Conservation (phyloP, 73 alveolate species). For the Tetrahymena borealis region DNA sequence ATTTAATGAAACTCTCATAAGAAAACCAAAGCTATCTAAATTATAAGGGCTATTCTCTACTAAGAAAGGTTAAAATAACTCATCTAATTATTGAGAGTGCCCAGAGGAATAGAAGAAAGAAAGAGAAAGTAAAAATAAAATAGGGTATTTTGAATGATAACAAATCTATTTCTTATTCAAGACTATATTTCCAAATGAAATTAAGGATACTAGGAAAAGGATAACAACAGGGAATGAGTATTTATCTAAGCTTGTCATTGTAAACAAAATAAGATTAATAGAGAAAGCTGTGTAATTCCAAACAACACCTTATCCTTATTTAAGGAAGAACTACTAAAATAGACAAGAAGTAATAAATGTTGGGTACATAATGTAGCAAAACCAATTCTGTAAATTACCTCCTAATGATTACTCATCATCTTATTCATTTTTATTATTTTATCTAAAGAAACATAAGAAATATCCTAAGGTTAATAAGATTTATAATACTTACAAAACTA, state of each 20-base stretch:
- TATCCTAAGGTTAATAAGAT: no score
- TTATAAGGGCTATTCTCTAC: background rate
- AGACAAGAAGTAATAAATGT: background rate
- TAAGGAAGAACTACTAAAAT: background rate
- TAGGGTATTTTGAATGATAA: background rate
- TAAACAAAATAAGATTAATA: background rate
- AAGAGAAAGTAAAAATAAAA: background rate
- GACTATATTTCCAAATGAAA: background rate
- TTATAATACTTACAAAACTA: no score
- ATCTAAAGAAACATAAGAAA: no score
- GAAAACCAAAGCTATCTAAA: background rate
- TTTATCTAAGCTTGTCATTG: background rate
- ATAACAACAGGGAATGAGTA: background rate
- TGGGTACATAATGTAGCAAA: background rate
- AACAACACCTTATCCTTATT: background rate
- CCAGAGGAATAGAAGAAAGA: background rate
- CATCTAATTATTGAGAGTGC: background rate
- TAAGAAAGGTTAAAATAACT: background rate
- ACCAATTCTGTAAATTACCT: background rate
- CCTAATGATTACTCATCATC: background rate
- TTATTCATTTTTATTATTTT: no score
- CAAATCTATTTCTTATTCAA: background rate
- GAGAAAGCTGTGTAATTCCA: background rate
- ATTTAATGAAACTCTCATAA: background rate
- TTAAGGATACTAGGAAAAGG: background rate